These are phyloP conservation scores for Sechiopsis laciniata DNA, from an alignment of 306 rosid species.

Conservation along the genomic window DNA sequence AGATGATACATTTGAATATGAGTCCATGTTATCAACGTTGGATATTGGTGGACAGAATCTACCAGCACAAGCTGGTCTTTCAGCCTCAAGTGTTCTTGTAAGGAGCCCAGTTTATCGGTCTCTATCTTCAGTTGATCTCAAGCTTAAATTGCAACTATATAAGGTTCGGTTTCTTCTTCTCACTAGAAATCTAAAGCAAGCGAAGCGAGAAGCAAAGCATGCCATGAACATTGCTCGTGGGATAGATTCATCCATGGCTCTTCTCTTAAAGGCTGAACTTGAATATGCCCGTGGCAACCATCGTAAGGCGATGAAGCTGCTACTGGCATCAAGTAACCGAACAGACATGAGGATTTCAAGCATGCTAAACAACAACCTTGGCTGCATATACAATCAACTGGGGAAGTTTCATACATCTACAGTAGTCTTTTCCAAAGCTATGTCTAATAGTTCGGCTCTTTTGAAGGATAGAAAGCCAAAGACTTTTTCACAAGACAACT, in stretches of 20 bases:
- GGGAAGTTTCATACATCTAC: conserved; percentile 86
- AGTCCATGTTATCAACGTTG: conserved; percentile 43
- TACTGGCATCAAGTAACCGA: conserved; percentile 75
- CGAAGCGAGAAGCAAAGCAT: conserved; percentile 89
- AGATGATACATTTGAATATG: conserved; percentile 77
- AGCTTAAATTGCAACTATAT: conserved; percentile 91
- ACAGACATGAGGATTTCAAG: conserved; percentile 63
- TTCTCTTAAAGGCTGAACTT: conserved; percentile 89
- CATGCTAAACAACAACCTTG: conserved; percentile 83
- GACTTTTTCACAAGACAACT: conserved; percentile 75
- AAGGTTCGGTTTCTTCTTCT: conserved; percentile 80
- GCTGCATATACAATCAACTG: conserved; percentile 91
- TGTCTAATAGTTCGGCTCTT: conserved; percentile 60
- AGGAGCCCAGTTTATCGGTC: conserved; percentile 60
- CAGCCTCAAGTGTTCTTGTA: conserved; percentile 52
- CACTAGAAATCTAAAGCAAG: conserved; percentile 82
- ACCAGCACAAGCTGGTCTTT: conserved; percentile 47
- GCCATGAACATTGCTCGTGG: conserved; percentile 93
- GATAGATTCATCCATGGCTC: conserved; percentile 83
- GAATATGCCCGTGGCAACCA: conserved; percentile 95
- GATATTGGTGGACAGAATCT: conserved; percentile 64
- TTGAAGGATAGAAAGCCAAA: conserved; percentile 76
- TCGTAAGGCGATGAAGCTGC: conserved; percentile 91
- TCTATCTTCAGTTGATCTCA: conserved; percentile 61
- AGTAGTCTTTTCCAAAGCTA: conserved; percentile 79